Evolutionary conservation across 805 yeast species (phyloP).

Genomic region (Kuraishia molischiana): DNA sequence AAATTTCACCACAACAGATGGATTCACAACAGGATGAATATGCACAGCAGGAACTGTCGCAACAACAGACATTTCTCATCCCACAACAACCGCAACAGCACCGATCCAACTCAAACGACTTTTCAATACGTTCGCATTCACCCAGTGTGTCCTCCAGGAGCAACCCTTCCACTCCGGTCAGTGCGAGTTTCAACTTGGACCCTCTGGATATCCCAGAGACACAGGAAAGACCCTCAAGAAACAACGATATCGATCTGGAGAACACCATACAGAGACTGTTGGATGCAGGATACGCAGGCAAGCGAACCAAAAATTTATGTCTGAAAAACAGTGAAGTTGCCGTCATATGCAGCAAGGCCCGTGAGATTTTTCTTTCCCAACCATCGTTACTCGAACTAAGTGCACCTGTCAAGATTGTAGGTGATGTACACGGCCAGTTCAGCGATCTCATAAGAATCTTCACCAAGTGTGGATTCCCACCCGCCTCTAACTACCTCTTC

Average conservation of each 20-base stretch:
- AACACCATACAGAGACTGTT: slow-evolving; percentile 82
- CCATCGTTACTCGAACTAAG: slow-evolving; percentile 83
- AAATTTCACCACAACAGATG: too few species aligned
- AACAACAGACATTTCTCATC: too few species aligned
- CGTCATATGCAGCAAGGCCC: slow-evolving; percentile 73
- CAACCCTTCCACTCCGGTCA: not conserved
- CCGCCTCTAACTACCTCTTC: slow-evolving; percentile 83
- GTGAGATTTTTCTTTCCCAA: slow-evolving; percentile 84
- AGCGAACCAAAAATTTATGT: slow-evolving; percentile 83
- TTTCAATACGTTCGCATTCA: not conserved
- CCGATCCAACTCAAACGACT: not conserved
- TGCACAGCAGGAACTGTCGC: too few species aligned
- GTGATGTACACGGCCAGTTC: slow-evolving; percentile 96
- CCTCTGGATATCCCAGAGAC: not conserved
- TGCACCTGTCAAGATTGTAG: slow-evolving; percentile 81
- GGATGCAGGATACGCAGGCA: slow-evolving; percentile 95
- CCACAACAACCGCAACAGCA: too few species aligned
- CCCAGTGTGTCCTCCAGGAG: not conserved
- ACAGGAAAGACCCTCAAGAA: not conserved
- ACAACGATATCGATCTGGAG: slow-evolving; percentile 46
- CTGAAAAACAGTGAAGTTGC: slow-evolving; percentile 86
- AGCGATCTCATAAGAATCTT: slow-evolving; percentile 84
- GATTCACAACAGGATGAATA: too few species aligned
- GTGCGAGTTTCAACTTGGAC: slow-evolving; percentile 3
- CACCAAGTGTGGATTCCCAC: slow-evolving; percentile 96